These are phyloP conservation scores for Insectozyma bohioensis DNA, from an alignment of 1,139 yeast genomes.

Conservation along the genomic window DNA sequence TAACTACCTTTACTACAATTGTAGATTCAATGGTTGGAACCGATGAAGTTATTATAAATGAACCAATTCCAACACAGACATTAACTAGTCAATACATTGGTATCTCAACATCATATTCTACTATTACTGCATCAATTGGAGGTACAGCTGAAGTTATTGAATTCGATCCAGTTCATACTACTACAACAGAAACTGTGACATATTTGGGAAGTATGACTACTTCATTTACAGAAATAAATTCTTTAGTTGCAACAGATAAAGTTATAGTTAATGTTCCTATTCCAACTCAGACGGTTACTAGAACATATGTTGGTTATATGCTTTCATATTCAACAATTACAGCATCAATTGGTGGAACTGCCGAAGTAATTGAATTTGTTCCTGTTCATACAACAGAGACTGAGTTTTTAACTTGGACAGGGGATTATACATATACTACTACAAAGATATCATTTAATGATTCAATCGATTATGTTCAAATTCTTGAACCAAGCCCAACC, in stretches of 20 bases:
- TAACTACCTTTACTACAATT: conserved; percentile 10
- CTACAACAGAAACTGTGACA: conserved; percentile 8
- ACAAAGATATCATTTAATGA: background rate
- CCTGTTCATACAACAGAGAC: conserved; percentile 16
- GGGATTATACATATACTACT: conserved; percentile 1
- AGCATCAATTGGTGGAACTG: conserved; percentile 17
- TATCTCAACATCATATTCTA: conserved; percentile 10
- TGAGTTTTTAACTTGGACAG: conserved; percentile 11
- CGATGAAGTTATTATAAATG: conserved; percentile 16
- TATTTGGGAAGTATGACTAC: background rate
- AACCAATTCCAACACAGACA: conserved; percentile 11
- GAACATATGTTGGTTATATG: conserved; percentile 16
- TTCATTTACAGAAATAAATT: background rate
- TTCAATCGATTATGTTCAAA: conserved; percentile 1
- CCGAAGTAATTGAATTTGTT: conserved; percentile 14
- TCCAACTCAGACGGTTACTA: conserved; percentile 19
- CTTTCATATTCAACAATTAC: conserved; percentile 15
- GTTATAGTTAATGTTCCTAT: conserved; percentile 19
- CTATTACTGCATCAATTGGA: conserved; percentile 11
- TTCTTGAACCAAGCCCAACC: background rate
- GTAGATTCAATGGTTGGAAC: background rate
- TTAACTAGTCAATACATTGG: conserved; percentile 4
- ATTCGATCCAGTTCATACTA: conserved; percentile 13
- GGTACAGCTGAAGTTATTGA: conserved; percentile 17
- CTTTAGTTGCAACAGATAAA: conserved; percentile 7